Base-by-base conservation (phyloP, 176 grass and related monocot genomes). In the Hsuehochloa calcarea region DNA sequence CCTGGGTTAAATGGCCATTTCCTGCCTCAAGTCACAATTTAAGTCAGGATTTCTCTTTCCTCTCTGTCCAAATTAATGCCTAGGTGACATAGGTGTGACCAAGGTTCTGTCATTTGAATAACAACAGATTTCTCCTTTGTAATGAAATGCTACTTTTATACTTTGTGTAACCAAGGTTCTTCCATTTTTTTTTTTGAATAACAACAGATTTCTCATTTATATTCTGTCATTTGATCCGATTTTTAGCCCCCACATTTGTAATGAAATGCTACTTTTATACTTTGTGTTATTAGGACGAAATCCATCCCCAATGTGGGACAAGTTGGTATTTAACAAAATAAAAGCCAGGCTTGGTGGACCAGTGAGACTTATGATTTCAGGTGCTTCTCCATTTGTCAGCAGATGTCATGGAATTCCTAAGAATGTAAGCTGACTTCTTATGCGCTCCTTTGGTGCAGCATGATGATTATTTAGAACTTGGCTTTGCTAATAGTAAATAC, bases 271-370 rank as follows among this genome's bases (percentile, higher is more conserved):
- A 88, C 16, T 70, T 82, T 34, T 70, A 55, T 34, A 49, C 25
- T 80, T 43, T 77, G n/a, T 68, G 15, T 59, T 74, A 72, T 56
- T 80, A 98, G 96, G 96, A 16, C 79, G 61, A 73, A 95, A 85
- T 86, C 91, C 93, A 58, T 95, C 91, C 35, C 90, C 90, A 79
- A 93, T 98, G 75, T 98, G 96, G 96, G 96, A 95, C 78, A 98
- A 78, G 78, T 78, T 98, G 80, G 96, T 98, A 79, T 98, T 98
- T 84, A 98, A 98, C 85, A 98, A 98, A 89, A 93, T 98, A 88
- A 98, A 88, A 92, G 85, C 85, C 65, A 98, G 86, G 70, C 93
- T 99, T 45, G 96, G 96, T 78, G 96, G 96, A 38, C 87, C 86
- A 37, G 93, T 99, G 23, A 90, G 93, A 59, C 78, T 94, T 60